Percentiles rank a stretch among this genome's conserved stretches.
Conservation (phyloP, 2,329 filamentous ascomycete genomes). For the Cercospora zeina region DNA sequence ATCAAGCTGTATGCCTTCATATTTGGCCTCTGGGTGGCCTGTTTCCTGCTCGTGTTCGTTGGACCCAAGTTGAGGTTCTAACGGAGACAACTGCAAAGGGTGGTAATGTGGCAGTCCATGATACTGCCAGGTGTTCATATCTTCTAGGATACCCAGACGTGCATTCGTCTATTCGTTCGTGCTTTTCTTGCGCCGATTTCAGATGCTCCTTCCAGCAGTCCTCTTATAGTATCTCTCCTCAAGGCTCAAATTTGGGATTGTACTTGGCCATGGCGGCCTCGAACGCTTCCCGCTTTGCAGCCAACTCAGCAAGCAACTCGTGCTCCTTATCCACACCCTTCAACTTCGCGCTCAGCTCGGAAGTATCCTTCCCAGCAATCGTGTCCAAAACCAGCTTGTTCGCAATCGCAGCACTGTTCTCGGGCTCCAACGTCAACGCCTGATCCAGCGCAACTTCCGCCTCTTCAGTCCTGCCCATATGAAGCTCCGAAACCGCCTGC, state of each 20-base stretch:
- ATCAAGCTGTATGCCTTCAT: constrained; percentile 78
- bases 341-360: constrained; percentile 56
- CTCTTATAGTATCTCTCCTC: constrained; percentile 23
- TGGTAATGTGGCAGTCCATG: not conserved
- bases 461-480: constrained; percentile 84
- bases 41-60: constrained; percentile 78
- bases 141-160: constrained; percentile 11
- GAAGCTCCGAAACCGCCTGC: constrained; percentile 87
- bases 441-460: constrained; percentile 82
- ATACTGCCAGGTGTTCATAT: constrained; percentile 1
- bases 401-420: constrained; percentile 72
- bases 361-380: constrained; percentile 69
- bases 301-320: constrained; percentile 68
- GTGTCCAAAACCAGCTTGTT: constrained; percentile 79
- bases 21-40: constrained; percentile 73
- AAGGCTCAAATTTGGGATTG: constrained; percentile 73
- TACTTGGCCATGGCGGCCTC: constrained; percentile 86
- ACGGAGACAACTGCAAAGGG: not conserved
- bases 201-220: not conserved
- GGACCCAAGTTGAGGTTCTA: constrained; percentile 85
- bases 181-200: not conserved
- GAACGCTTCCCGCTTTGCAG: constrained; percentile 84
- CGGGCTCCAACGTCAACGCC: constrained; percentile 71
- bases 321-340: constrained; percentile 66
- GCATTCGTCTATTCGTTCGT: constrained; percentile 5